Evolutionary conservation across 2,329 filamentous ascomycete species (phyloP), one percentile per base, ranked within the genome.

Genomic region (Phaeosphaeriaceae sp.): DNA sequence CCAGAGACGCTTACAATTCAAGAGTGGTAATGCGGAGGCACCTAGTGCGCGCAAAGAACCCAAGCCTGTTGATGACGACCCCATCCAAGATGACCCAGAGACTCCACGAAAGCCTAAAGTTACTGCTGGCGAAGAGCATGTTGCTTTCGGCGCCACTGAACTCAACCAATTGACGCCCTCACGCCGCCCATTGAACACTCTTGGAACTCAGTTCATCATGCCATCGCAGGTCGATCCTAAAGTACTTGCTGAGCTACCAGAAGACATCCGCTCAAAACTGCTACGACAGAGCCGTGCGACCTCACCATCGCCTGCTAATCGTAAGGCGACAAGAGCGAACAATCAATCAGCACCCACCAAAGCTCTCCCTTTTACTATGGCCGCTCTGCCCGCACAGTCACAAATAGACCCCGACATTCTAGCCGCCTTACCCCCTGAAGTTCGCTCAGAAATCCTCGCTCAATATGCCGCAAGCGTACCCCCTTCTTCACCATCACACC

Each of bases 131-230:
- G 57, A 66, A 53, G 64, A 74, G 39, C 53, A 74, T 43, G 60
- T 77, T 12, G 53, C 67, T 4, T 74, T 75, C 64, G 68, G 72
- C 71, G 47, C 74, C 37, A 44, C 57, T 17, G 58, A 66, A 35
- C 66, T 73, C n/a, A 74, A 72, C 29, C 61, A 63, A 2, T 66
- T 64, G 74, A 89, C 68, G 50, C 76, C 56, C 77, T 84, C 73
- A 77, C 88, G 75, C 17, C 87, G 82, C 54, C 87, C 87, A 1
- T 76, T 96, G 17, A 96, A 97, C 64, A 83, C 90, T 3, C 79
- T 85, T 3, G 91, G 93, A 2, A 96, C 93, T 0, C 94, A 99
- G 64, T 99, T 99, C 64, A 84, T 97, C 38, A 80, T 99, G 60
- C 94, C 94, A 0, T 83, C 83, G 1, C 90, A 96, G 59, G 83